A percentile compares a stretch with the other conserved stretches of the same genome.
These are phyloP conservation scores for Phytomonas serpens DNA, from an alignment of 208 protist species.

Conservation along the genomic window DNA sequence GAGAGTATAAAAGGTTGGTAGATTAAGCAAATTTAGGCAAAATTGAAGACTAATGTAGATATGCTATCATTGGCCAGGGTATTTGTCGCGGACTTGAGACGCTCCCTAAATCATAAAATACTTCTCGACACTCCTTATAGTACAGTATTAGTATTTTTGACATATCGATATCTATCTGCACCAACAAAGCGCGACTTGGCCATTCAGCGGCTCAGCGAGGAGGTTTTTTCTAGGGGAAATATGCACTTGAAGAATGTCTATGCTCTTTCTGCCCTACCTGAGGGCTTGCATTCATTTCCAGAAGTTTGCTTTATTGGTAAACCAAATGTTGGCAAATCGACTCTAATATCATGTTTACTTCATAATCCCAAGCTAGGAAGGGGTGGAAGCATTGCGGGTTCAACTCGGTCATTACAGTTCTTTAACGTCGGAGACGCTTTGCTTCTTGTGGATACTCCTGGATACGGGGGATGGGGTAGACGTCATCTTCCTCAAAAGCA, in stretches of 20 bases:
- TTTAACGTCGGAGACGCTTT: slow-evolving; percentile 87
- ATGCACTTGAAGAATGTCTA: slow-evolving; percentile 78
- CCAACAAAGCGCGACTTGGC: slow-evolving; percentile 19
- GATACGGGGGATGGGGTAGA: slow-evolving; percentile 78
- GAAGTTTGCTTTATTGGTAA: slow-evolving; percentile 89
- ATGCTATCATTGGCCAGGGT: not conserved
- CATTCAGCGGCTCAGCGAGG: slow-evolving; percentile 50
- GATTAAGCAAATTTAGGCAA: not conserved
- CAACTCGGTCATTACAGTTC: slow-evolving; percentile 76
- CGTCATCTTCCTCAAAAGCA: slow-evolving; percentile 27
- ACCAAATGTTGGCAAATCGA: slow-evolving; percentile 83
- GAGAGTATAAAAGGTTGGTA: not conserved
- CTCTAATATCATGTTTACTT: slow-evolving; percentile 69
- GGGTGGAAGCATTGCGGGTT: slow-evolving; percentile 35
- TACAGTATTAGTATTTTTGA: not conserved
- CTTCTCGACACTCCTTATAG: not conserved
- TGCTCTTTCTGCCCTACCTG: slow-evolving; percentile 60
- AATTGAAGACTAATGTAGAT: not conserved
- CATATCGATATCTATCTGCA: not conserved
- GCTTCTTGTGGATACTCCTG: slow-evolving; percentile 81
- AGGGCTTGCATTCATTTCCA: slow-evolving; percentile 83
- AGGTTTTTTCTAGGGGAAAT: slow-evolving; percentile 81
- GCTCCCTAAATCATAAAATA: not conserved
- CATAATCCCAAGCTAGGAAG: slow-evolving; percentile 69
- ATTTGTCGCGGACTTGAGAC: not conserved